Conservation (phyloP, 2,329 filamentous ascomycete species). For the Diaporthe sp. region DNA sequence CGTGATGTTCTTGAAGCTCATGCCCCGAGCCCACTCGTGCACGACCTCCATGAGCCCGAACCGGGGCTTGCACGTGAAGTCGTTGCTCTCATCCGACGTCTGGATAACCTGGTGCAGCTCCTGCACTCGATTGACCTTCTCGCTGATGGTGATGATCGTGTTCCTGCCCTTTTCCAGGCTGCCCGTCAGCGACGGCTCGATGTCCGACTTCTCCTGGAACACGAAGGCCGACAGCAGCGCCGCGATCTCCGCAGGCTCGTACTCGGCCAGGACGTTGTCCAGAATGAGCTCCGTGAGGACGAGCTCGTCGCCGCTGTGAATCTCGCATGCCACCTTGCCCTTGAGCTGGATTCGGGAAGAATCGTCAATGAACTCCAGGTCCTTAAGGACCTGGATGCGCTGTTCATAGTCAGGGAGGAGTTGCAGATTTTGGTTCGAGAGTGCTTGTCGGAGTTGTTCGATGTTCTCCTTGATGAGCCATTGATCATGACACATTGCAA, state of each 20-base stretch:
- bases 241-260: constrained; percentile 96
- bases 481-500: constrained; percentile 95
- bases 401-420: constrained; percentile 97
- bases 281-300: constrained; percentile 96
- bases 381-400: constrained; percentile 89
- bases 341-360: constrained; percentile 92
- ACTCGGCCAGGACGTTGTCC: constrained; percentile 95
- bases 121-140: constrained; percentile 93
- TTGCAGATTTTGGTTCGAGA: constrained; percentile 97
- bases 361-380: constrained; percentile 92
- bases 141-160: constrained; percentile 89
- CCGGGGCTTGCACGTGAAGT: constrained; percentile 87
- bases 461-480: constrained; percentile 98
- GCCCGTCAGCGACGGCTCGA: constrained; percentile 82
- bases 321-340: constrained; percentile 98
- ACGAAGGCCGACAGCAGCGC: constrained; percentile 94
- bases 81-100: constrained; percentile 89
- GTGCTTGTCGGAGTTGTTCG: constrained; percentile 83
- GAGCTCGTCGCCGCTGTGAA: constrained; percentile 96
- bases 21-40: constrained; percentile 97
- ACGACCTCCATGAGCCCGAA: constrained; percentile 98
- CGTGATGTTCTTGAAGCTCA: constrained; percentile 98
- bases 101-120: constrained; percentile 93
- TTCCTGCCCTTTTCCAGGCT: constrained; percentile 85
- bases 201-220: constrained; percentile 96